Conservation (phyloP, 441 rosid genomes). For the Pelargonium myrrhifolium region DNA sequence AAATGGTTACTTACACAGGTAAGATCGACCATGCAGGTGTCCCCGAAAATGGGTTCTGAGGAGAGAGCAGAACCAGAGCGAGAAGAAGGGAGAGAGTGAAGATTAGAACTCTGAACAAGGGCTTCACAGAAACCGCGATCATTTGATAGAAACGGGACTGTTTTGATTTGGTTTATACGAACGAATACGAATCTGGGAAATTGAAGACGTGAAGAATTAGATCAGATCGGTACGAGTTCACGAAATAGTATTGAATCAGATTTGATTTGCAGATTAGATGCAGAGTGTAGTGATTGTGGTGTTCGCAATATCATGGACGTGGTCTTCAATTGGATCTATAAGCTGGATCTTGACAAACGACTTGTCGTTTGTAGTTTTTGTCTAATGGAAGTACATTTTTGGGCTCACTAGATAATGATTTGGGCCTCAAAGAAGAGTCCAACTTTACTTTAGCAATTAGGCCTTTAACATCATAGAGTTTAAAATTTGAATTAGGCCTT, state of each 20-base stretch:
- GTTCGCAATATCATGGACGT: too few species aligned
- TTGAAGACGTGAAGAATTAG: neutral
- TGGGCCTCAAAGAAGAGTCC: neutral
- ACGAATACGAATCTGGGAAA: neutral
- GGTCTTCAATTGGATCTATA: too few species aligned
- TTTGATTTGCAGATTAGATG: too few species aligned
- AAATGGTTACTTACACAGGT: slow-evolving; percentile 18
- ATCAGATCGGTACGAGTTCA: neutral
- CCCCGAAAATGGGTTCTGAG: slow-evolving; percentile 27
- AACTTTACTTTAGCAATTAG: too few species aligned
- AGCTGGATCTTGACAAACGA: neutral
- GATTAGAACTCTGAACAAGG: slow-evolving; percentile 41
- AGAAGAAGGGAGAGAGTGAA: slow-evolving; percentile 46
- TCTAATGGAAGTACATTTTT: neutral
- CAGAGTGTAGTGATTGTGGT: too few species aligned
- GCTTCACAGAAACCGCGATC: slow-evolving; percentile 47
- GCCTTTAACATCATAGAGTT: too few species aligned
- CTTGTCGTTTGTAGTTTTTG: neutral
- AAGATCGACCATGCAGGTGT: slow-evolving; percentile 24
- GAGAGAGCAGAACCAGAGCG: slow-evolving; percentile 46
- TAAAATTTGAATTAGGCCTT: too few species aligned
- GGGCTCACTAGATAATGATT: neutral
- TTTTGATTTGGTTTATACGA: neutral
- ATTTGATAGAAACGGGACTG: slow-evolving; percentile 23
- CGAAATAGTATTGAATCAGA: neutral